Evolutionary conservation across 2,329 filamentous ascomycete genomes (phyloP).

Genomic region (Trichoderma sp.): DNA sequence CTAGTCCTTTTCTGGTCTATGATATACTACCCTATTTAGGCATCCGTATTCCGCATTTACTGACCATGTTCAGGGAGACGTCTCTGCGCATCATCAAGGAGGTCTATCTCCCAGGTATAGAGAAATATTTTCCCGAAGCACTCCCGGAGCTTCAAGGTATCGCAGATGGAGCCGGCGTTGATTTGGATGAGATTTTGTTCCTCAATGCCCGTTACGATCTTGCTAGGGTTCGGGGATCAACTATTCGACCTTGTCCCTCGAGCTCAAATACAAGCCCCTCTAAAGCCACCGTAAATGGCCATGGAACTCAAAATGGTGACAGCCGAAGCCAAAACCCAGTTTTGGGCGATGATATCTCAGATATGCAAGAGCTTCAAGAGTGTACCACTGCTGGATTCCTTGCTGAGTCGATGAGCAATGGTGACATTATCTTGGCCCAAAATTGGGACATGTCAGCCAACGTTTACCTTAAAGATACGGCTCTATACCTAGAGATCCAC

Average conservation of each 20-base stretch:
- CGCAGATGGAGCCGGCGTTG: background rate
- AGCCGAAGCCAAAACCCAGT: background rate
- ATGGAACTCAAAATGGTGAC: background rate
- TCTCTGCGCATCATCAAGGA: background rate
- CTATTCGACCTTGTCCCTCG: background rate
- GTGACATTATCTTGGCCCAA: constrained; percentile 16
- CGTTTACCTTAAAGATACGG: constrained; percentile 12
- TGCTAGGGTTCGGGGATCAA: background rate
- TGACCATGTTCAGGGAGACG: background rate
- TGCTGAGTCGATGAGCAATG: background rate
- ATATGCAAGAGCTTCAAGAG: constrained; percentile 4
- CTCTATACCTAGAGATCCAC: constrained; percentile 15
- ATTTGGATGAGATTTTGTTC: background rate
- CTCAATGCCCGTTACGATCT: background rate
- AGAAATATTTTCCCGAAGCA: background rate
- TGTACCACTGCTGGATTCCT: constrained; percentile 17
- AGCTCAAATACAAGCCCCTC: background rate
- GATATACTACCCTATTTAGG: background rate
- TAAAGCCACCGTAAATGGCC: background rate
- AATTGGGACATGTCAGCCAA: constrained; percentile 21
- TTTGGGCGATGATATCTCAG: background rate
- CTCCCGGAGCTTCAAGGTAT: background rate
- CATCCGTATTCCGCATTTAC: background rate
- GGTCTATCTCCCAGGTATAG: background rate
- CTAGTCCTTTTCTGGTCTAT: background rate